Conservation (phyloP, 345 rosid genomes). For the Gynandropsis gynandra region DNA sequence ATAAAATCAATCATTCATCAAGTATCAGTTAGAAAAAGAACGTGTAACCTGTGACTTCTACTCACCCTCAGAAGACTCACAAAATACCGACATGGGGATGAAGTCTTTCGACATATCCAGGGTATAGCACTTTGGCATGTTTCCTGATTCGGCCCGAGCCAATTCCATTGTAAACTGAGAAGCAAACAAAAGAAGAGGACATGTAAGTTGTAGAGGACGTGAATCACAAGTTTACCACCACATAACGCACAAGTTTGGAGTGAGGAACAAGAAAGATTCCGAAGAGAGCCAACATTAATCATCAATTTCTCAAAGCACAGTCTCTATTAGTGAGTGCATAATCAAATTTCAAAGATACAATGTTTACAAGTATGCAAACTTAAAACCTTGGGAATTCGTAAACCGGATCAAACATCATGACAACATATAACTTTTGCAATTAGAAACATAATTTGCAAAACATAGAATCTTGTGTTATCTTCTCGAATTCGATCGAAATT, state of each 20-base stretch:
- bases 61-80: conserved; percentile 60
- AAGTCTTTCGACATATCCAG: conserved; percentile 77
- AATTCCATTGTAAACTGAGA: conserved; percentile 34
- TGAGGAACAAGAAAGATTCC: conserved; percentile 3
- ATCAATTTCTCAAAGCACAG: too few species aligned
- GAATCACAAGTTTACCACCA: neutral
- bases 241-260: conserved; percentile 1
- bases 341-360: too few species aligned
- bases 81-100: conserved; percentile 61
- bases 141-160: conserved; percentile 54
- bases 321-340: too few species aligned
- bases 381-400: too few species aligned
- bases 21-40: neutral
- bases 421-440: too few species aligned
- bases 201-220: too few species aligned
- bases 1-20: neutral
- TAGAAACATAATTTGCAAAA: too few species aligned
- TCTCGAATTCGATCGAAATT: too few species aligned
- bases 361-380: too few species aligned
- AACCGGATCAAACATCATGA: too few species aligned
- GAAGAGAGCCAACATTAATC: neutral
- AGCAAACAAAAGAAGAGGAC: neutral
- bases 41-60: neutral
- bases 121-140: conserved; percentile 50
- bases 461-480: too few species aligned